Conservation (phyloP, 164 flowering plant species). For the Tinospora cordifolia region DNA sequence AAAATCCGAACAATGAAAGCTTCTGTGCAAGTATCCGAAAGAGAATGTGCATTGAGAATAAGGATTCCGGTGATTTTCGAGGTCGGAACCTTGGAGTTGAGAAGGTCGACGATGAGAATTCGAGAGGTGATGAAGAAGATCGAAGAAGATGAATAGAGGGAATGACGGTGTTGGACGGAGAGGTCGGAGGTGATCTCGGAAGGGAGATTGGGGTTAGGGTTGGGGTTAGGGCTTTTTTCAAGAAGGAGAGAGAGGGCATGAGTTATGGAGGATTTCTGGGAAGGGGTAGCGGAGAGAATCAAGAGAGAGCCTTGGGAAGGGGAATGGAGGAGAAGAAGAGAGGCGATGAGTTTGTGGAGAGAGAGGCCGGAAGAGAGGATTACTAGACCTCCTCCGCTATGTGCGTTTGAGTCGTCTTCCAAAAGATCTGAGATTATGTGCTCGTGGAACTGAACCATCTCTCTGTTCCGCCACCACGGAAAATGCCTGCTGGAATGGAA, state of each 20-base stretch:
- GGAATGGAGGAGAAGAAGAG: slow-evolving; percentile 69
- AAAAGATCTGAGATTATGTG: slow-evolving; percentile 79
- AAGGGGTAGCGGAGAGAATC: slow-evolving; percentile 50
- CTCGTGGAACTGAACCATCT: slow-evolving; percentile 75
- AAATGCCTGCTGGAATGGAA: too few relatives aligned
- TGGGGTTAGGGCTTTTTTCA: slow-evolving; percentile 20
- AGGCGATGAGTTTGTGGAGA: slow-evolving; percentile 59
- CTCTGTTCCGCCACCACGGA: neutral
- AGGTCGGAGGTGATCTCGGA: slow-evolving; percentile 79
- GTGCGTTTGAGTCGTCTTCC: slow-evolving; percentile 34
- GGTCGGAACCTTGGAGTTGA: slow-evolving; percentile 49
- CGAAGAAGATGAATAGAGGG: slow-evolving; percentile 64
- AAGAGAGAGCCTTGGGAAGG: slow-evolving; percentile 65
- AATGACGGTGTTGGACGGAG: slow-evolving; percentile 45
- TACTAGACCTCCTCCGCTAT: slow-evolving; percentile 76
- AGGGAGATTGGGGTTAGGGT: slow-evolving; percentile 22
- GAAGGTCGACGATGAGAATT: slow-evolving; percentile 80
- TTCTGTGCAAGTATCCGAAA: slow-evolving; percentile 80
- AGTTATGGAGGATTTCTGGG: slow-evolving; percentile 10
- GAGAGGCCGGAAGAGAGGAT: slow-evolving; percentile 78
- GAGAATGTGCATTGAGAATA: slow-evolving; percentile 57
- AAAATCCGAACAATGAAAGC: slow-evolving; percentile 73
- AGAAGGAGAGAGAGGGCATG: slow-evolving; percentile 11
- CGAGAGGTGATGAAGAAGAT: slow-evolving; percentile 72
- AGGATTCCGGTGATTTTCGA: slow-evolving; percentile 51